Evolutionary conservation across 441 rosid genomes (phyloP), one percentile per base, ranked within the genome.

Genomic region (Syzygium syzygioides): DNA sequence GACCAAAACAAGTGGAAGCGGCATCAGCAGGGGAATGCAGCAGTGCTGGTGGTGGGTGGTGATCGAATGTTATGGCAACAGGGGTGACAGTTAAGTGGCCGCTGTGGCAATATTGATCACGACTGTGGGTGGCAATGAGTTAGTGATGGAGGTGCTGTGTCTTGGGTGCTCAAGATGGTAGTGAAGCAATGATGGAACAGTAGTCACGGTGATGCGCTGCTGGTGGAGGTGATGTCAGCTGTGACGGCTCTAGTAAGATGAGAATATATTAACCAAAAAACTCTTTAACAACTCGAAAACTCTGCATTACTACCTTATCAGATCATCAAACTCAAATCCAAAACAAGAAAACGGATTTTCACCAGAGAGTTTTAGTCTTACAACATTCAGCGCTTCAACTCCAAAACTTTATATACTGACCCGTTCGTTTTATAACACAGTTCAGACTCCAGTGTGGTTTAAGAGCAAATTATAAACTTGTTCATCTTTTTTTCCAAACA

Each of bases 401-500:
- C 48, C 80, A 34, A 10, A 68, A 68, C 80, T 68, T 19, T 68
- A 7, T 68, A 19, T 68, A 2, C 7, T 19, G 48, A 34, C 48
- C 48, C 9, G 18, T 32, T 32, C 14, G 8, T 68, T 68, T 68
- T 19, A 34, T 10, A 34, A 34, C 79, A 34, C 14, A 19, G 28
- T 68, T 68, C 48, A 14, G 4, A 68, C 79, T 32, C 25, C 14
- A 34, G 48, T 20, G 48, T 37, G 28, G 80, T 71, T 71, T 20
- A 41, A 68, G 14, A 68, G 48, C 26, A 68, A 13, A 34, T 68
- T 34, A 68, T 10, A 71, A 71, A 37, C 50, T 5, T 86, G 93
- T 88, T 92, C 98, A 86, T 98, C 98, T 92, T 97, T 97, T 91
- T 93, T 95, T 71, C 98, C 98, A 96, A 45, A 45, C 99, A 96